phyloP scores from a whole-genome alignment of 2,329 filamentous ascomycete species.

The Bipolaris bicolor region DNA sequence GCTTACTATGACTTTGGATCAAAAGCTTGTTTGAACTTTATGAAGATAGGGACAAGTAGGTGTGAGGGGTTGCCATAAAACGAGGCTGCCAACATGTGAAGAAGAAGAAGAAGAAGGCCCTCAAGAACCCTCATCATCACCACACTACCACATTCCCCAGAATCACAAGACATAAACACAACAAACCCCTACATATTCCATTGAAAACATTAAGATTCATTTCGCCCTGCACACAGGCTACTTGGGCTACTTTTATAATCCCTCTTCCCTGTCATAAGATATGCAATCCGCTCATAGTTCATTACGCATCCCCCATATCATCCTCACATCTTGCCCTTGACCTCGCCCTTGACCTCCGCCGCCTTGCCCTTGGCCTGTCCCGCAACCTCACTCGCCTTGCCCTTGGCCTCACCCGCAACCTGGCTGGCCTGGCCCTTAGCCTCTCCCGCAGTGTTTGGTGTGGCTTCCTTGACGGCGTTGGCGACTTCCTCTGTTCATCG shows the following conservation, averaged over 20 bases:
- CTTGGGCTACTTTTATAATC: background rate
- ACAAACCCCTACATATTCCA: too few species aligned
- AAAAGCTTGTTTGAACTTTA: too few species aligned
- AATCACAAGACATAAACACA: too few species aligned
- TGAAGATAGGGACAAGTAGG: too few species aligned
- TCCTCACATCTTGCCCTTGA: conserved; percentile 36
- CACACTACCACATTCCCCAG: too few species aligned
- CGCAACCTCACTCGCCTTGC: conserved; percentile 54
- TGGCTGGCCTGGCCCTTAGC: conserved; percentile 52
- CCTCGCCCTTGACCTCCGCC: conserved; percentile 53
- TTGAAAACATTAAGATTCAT: conserved; percentile 12
- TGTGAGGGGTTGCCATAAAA: too few species aligned
- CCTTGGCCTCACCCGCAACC: conserved; percentile 48
- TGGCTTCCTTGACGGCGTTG: conserved; percentile 48
- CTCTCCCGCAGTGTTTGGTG: conserved; percentile 38
- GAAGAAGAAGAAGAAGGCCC: too few species aligned
- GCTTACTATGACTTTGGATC: too few species aligned
- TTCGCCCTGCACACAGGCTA: background rate
- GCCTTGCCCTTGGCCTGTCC: conserved; percentile 54
- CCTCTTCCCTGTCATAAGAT: background rate
- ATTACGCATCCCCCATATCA: background rate
- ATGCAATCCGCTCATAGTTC: background rate
- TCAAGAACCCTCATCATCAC: too few species aligned
- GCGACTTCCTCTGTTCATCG: conserved; percentile 58
- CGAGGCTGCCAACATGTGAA: too few species aligned